A percentile compares a stretch with the other conserved stretches of the same genome.
These are phyloP conservation scores for Lignosus rhinocerotis DNA, from an alignment of 1,284 basidiomycete species.

Conservation along the genomic window DNA sequence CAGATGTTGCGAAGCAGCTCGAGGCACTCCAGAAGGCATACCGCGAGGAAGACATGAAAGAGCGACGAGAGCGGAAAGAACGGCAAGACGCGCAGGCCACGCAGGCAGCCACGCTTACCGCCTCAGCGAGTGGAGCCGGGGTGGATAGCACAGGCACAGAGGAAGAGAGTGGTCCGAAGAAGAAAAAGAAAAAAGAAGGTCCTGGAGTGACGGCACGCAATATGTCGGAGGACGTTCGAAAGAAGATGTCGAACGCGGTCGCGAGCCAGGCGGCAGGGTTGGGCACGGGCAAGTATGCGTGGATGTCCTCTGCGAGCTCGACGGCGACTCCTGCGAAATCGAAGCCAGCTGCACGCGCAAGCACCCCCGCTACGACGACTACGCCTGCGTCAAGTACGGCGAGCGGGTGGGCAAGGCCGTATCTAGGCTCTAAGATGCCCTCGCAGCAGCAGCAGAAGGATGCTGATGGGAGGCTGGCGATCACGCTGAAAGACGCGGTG, in stretches of 20 bases:
- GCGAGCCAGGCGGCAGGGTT: constrained; percentile 85
- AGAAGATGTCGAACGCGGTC: constrained; percentile 86
- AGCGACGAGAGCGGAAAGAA: constrained; percentile 74
- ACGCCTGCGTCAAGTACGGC: constrained; percentile 39
- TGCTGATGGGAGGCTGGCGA: constrained; percentile 51
- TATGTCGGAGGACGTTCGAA: constrained; percentile 85
- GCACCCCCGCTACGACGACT: constrained; percentile 32
- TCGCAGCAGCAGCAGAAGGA: constrained; percentile 45
- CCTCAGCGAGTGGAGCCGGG: constrained; percentile 45
- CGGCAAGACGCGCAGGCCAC: constrained; percentile 68
- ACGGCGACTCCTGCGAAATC: constrained; percentile 48
- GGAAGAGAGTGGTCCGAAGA: constrained; percentile 61
- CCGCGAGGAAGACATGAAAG: constrained; percentile 75
- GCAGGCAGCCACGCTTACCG: constrained; percentile 54
- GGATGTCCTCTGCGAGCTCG: constrained; percentile 73
- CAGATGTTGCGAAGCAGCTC: constrained; percentile 75
- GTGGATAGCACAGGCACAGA: constrained; percentile 39
- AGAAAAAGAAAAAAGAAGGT: constrained; percentile 83
- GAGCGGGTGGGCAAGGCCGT: constrained; percentile 64
- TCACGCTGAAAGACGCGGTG: constrained; percentile 76
- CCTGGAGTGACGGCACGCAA: constrained; percentile 82
- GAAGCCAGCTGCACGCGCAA: constrained; percentile 35
- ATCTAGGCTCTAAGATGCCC: constrained; percentile 52
- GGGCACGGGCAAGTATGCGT: constrained; percentile 73
- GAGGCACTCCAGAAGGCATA: constrained; percentile 73